A percentile compares a stretch with the other conserved stretches of the same genome.
Evolutionary conservation across 139 green algal species (phyloP).

Genomic region (Nannochloris sp.): DNA sequence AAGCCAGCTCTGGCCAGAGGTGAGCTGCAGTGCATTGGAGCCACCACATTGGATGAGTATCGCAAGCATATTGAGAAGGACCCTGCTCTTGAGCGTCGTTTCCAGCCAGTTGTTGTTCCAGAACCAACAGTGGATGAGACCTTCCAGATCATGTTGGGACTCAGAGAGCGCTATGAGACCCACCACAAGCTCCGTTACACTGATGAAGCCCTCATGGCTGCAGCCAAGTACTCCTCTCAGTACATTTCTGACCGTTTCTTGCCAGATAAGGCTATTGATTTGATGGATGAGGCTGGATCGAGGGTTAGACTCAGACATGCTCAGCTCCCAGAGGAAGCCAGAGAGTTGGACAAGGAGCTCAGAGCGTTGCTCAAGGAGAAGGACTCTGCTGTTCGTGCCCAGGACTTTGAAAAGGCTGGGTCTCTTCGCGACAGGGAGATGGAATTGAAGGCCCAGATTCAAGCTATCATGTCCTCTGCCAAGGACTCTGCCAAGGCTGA

Average conservation of each 20-base stretch:
- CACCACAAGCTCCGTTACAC: slow-evolving; percentile 99
- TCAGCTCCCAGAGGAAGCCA: slow-evolving; percentile 94
- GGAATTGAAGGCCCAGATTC: slow-evolving; percentile 95
- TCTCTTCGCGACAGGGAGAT: slow-evolving; percentile 92
- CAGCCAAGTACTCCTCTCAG: slow-evolving; percentile 84
- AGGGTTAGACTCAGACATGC: slow-evolving; percentile 91
- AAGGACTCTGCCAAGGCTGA: slow-evolving; percentile 44
- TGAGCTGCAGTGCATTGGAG: slow-evolving; percentile 98
- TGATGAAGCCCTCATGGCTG: slow-evolving; percentile 86
- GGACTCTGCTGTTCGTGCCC: slow-evolving; percentile 78
- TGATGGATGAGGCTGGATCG: slow-evolving; percentile 97
- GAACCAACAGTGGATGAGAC: slow-evolving; percentile 97
- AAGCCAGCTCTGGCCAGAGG: slow-evolving; percentile 96
- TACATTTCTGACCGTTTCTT: slow-evolving; percentile 91
- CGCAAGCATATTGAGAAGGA: slow-evolving; percentile 99
- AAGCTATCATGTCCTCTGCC: slow-evolving; percentile 44
- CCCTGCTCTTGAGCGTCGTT: slow-evolving; percentile 89
- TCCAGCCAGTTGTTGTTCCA: slow-evolving; percentile 81
- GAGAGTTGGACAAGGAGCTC: slow-evolving; percentile 85
- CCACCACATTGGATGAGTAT: slow-evolving; percentile 99
- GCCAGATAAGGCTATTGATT: slow-evolving; percentile 81
- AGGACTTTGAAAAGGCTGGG: slow-evolving; percentile 97
- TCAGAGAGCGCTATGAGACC: slow-evolving; percentile 89
- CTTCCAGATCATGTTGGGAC: slow-evolving; percentile 85
- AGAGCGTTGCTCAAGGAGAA: slow-evolving; percentile 96